Evolutionary conservation across 495 filamentous ascomycete genomes (phyloP).

Genomic region (Podospora fimiseda): DNA sequence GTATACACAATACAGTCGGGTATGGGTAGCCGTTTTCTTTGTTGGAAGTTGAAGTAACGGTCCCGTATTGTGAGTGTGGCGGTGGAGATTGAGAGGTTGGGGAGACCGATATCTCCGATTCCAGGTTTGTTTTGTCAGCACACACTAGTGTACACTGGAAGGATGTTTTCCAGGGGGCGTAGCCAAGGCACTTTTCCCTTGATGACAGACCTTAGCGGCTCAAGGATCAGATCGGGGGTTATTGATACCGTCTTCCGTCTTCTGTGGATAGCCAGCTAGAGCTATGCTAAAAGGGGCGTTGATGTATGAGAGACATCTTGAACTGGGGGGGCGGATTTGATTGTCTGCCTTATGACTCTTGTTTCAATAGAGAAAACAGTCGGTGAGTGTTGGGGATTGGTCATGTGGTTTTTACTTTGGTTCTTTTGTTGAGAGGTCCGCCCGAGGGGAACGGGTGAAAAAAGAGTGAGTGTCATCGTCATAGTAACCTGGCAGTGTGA

Average conservation of each 20-base stretch:
- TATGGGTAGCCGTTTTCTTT: background rate
- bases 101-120: constrained; percentile 11
- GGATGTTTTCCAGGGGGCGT: background rate
- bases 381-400: too few relatives aligned
- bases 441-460: background rate
- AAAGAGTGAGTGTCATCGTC: background rate
- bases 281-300: too few relatives aligned
- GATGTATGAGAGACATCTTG: too few relatives aligned
- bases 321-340: too few relatives aligned
- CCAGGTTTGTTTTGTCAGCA: background rate
- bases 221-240: background rate
- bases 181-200: too few relatives aligned
- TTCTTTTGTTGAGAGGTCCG: background rate
- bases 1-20: too few relatives aligned
- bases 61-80: background rate
- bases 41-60: too few relatives aligned
- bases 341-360: too few relatives aligned
- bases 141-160: too few relatives aligned
- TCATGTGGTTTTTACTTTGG: too few relatives aligned
- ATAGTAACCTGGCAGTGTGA: background rate
- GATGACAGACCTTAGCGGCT: too few relatives aligned
- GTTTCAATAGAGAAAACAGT: too few relatives aligned
- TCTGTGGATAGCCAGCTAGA: background rate
- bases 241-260: background rate
- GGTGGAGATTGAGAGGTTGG: background rate